Base-by-base conservation (phyloP, 2,329 filamentous ascomycete species). In the Diaporthe citriasiana region DNA sequence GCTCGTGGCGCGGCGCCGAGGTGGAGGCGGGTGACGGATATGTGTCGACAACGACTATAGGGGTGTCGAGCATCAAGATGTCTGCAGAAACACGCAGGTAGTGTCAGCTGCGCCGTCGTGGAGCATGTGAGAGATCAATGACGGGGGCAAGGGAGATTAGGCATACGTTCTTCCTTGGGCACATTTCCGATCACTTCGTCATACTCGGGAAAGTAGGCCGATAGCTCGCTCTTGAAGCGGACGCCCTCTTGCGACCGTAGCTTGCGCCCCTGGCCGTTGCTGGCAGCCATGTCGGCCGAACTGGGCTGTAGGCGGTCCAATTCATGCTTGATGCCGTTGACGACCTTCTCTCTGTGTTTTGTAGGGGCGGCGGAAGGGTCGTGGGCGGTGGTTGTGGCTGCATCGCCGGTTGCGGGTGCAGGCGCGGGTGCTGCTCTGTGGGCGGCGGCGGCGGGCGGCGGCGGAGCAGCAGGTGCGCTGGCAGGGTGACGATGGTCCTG, bases 111-210 rank as follows among this genome's bases (percentile, higher is more conserved):
- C 55, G 55, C 63, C 35, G 71, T 30, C 53, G 51, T 38, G 12
- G n/a, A 57, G n/a, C 33, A 55, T 59, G 65, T 45, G 42, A 5
- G 30, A 73, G 35, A 47, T 63, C 45, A 57, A 73, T n/a, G 53
- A 42, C 35, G 55, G 45, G 25, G 22, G n/a, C 53, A 19, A 73
- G 45, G 50, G 45, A 13, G 45, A 63, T 40, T 30, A 30, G 51
- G 87, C 90, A 82, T 89, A 95, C 95, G 93, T 78, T 93, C 87
- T 83, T 95, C 93, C 79, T 93, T 93, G 51, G 92, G 90, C 76
- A 94, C 92, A 81, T 97, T 94, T 76, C 94, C 95, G 84, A 98
- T 95, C 77, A 98, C 90, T 81, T 97, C 94, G 83, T 98, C 95
- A 83, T 98, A 98, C 80, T 97, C 95, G 70, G 94, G 92, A 80